Evolutionary conservation across 2,329 filamentous ascomycete species (phyloP), one percentile per base, ranked within the genome.

Genomic region (Penicillium sp.): DNA sequence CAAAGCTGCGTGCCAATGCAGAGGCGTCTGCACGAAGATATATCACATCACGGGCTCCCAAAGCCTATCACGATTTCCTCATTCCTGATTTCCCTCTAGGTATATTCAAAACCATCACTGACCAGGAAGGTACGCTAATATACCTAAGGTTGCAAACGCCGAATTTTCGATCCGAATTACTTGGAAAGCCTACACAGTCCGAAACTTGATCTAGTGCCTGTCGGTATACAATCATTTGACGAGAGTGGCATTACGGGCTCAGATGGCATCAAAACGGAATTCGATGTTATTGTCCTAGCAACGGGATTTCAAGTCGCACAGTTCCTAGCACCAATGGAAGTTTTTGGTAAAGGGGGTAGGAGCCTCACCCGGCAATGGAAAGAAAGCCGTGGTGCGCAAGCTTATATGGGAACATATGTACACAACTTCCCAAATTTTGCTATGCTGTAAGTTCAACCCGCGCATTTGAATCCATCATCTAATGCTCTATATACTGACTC

Each of bases 261-360:
- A 3, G 58, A 60, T 50, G 64, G 66, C 7, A 19, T 54, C 11
- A 33, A 54, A 4, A 49, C 46, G 16, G 59, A 67, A 5, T 61
- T 74, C 50, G 74, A 76, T 53, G 63, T 66, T 9, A 74, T 77
- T 40, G 64, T 75, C 16, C 62, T 76, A 13, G 70, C 69, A 6
- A 76, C 73, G 2, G 74, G 74, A 6, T 78, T 76, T 60, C 56
- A 76, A 46, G 71, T 76, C 22, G 57, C 65, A 19, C 54, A 75
- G 49, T 78, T 76, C 50, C 62, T 78, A 6, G 63, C 67, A 10
- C 73, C 74, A 0, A 71, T 77, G 62, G 56, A 69, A 19, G 59
- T 77, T 11, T 58, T 63, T 24, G 75, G 75, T 14, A 46, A 41
- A 10, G 33, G 58, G 27, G 69, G 69, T 3, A 46, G 55, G 35